These are phyloP conservation scores for Antrodiella citrinella DNA, from an alignment of 768 basidiomycete genomes.

Conservation along the genomic window DNA sequence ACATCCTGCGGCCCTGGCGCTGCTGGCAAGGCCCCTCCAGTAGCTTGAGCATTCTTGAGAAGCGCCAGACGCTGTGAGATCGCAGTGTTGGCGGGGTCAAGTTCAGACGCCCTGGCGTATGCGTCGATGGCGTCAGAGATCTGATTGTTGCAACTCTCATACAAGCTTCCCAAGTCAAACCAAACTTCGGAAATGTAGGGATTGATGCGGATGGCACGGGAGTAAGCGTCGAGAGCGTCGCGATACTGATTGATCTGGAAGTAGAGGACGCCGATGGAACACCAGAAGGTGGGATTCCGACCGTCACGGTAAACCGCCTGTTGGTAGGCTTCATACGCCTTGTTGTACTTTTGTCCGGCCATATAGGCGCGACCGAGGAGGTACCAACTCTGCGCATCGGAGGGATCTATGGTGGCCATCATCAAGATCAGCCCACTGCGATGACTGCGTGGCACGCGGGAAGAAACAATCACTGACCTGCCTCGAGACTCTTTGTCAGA, in stretches of 20 bases:
- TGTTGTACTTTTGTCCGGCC: conserved; percentile 98
- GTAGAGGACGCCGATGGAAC: conserved; percentile 97
- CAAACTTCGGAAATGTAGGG: conserved; percentile 94
- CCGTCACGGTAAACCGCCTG: conserved; percentile 99
- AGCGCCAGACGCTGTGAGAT: conserved; percentile 78
- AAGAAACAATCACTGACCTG: conserved; percentile 50
- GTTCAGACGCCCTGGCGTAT: conserved; percentile 89
- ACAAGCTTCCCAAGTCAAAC: conserved; percentile 95
- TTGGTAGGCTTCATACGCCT: conserved; percentile 98
- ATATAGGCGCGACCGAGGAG: conserved; percentile 97
- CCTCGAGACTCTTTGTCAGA: conserved; percentile 90
- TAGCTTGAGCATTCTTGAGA: conserved; percentile 69
- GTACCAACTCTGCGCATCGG: conserved; percentile 98
- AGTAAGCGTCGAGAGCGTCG: conserved; percentile 97
- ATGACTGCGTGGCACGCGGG: neutral
- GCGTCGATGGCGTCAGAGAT: conserved; percentile 98
- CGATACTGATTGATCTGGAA: conserved; percentile 99
- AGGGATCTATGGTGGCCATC: conserved; percentile 57
- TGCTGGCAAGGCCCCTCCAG: conserved; percentile 69
- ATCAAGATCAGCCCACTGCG: too few species aligned
- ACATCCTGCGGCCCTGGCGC: conserved; percentile 94
- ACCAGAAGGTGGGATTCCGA: conserved; percentile 99
- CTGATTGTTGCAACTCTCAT: conserved; percentile 99
- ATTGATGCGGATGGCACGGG: conserved; percentile 96
- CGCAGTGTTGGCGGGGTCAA: conserved; percentile 78